Evolutionary conservation across 371 early-diverging fungal species (phyloP).

Genomic region (Syncephalastrum sp.): DNA sequence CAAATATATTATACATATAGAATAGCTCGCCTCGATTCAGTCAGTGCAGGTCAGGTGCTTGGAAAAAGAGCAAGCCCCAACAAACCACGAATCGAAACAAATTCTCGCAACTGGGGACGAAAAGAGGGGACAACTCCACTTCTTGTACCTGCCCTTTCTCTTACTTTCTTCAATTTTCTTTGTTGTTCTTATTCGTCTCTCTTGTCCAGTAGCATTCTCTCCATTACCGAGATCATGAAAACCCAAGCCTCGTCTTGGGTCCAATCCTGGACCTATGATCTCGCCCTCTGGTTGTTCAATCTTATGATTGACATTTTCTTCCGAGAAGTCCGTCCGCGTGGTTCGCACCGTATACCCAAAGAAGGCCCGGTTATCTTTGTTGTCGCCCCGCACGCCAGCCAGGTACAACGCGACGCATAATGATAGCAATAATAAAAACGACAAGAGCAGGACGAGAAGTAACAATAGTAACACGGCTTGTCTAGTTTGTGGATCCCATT

Average conservation of each 20-base stretch:
- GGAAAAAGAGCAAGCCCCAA: too few species aligned
- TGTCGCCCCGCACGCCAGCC: constrained; percentile 95
- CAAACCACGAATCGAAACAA: too few species aligned
- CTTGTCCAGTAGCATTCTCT: not conserved
- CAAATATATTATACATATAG: too few species aligned
- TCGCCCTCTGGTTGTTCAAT: constrained; percentile 55
- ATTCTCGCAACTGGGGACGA: not conserved
- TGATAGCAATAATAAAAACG: too few species aligned
- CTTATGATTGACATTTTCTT: constrained; percentile 82
- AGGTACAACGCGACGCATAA: constrained; percentile 44
- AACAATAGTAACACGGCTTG: not conserved
- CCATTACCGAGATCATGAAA: not conserved
- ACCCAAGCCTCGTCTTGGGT: not conserved
- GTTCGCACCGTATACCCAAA: constrained; percentile 82
- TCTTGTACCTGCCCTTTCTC: constrained; percentile 5
- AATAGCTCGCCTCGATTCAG: too few species aligned
- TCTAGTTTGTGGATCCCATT: constrained; percentile 90
- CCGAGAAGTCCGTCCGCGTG: constrained; percentile 85
- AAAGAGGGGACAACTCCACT: not conserved
- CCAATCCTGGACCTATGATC: constrained; percentile 27
- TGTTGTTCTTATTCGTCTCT: constrained; percentile 2
- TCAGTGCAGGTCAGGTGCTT: too few species aligned
- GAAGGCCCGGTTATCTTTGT: constrained; percentile 93
- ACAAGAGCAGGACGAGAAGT: too few species aligned
- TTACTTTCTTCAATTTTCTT: not conserved